Conservation (phyloP, 177 flowering plant species). For the Vitis hybrid region DNA sequence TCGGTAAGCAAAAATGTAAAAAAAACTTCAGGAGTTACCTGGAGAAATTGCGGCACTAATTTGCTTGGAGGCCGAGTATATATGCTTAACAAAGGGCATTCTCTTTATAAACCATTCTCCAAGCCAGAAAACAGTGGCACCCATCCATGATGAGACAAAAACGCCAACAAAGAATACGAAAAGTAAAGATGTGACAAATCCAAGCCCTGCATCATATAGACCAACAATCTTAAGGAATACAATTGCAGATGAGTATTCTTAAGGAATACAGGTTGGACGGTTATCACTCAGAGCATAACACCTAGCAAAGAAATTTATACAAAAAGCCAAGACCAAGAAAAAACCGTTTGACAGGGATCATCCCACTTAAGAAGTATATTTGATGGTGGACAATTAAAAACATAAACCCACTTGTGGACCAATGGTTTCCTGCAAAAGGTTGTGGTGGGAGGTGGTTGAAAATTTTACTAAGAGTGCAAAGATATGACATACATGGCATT, state of each 20-base stretch:
- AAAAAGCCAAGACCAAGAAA: neutral
- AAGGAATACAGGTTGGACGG: neutral
- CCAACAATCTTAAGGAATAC: neutral
- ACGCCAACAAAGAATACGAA: slow-evolving; percentile 83
- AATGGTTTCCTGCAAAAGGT: no score
- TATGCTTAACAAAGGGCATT: slow-evolving; percentile 83
- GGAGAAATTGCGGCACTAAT: slow-evolving; percentile 91
- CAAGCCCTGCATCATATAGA: slow-evolving; percentile 67
- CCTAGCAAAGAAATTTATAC: neutral
- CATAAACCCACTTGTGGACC: no score
- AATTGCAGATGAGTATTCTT: no score
- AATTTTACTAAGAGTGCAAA: no score
- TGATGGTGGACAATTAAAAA: no score
- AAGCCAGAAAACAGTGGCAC: slow-evolving; percentile 75
- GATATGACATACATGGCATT: no score
- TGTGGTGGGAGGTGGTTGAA: no score
- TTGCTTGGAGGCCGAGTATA: slow-evolving; percentile 93
- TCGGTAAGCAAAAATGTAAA: neutral
- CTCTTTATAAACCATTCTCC: slow-evolving; percentile 91
- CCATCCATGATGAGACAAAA: slow-evolving; percentile 94
- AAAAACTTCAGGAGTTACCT: slow-evolving; percentile 37
- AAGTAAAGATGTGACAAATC: slow-evolving; percentile 77
- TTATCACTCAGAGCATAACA: neutral
- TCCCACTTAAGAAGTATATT: no score
- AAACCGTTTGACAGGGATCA: neutral